A percentile compares a stretch with the other conserved stretches of the same genome.
These are phyloP conservation scores for Teratosphaeriaceae sp. DNA, from an alignment of 2,329 filamentous ascomycete species.

Conservation along the genomic window DNA sequence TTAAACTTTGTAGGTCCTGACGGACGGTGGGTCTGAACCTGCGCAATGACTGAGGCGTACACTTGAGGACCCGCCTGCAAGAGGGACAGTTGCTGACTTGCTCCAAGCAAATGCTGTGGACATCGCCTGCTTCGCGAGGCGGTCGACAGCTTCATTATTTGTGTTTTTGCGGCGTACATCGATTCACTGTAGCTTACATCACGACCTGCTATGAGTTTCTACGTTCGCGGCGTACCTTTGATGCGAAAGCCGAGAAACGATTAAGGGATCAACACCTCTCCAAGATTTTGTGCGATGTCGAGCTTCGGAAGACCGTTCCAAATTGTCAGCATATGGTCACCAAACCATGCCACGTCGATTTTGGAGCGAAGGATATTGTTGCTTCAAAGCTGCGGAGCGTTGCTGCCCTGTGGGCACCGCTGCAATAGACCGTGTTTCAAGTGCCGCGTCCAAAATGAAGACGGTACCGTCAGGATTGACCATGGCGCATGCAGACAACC, in stretches of 20 bases:
- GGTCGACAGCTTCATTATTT: slow-evolving; percentile 23
- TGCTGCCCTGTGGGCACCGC: slow-evolving; percentile 57
- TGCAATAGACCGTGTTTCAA: slow-evolving; percentile 45
- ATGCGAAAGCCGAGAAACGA: slow-evolving; percentile 23
- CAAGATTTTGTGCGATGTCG: slow-evolving; percentile 42
- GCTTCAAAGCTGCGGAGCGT: slow-evolving; percentile 41
- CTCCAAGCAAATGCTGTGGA: too few relatives aligned
- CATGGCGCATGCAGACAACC: slow-evolving; percentile 45
- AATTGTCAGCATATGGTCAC: slow-evolving; percentile 50
- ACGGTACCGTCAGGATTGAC: slow-evolving; percentile 23
- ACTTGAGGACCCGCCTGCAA: too few relatives aligned
- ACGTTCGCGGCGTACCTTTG: too few relatives aligned
- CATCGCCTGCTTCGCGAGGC: slow-evolving; percentile 27
- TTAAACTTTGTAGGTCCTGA: not conserved
- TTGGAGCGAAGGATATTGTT: slow-evolving; percentile 36
- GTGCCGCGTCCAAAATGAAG: slow-evolving; percentile 39
- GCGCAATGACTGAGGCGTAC: not conserved
- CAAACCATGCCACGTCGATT: slow-evolving; percentile 47
- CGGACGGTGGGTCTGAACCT: not conserved
- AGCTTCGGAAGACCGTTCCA: slow-evolving; percentile 44
- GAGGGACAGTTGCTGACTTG: too few relatives aligned
- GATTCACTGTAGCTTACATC: too few relatives aligned
- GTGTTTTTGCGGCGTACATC: too few relatives aligned
- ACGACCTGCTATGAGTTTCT: too few relatives aligned
- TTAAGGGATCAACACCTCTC: slow-evolving; percentile 36